A percentile compares a stretch with the other conserved stretches of the same genome.
Evolutionary conservation across 768 basidiomycete species (phyloP).

Genomic region (Rhodotorula paludigena): DNA sequence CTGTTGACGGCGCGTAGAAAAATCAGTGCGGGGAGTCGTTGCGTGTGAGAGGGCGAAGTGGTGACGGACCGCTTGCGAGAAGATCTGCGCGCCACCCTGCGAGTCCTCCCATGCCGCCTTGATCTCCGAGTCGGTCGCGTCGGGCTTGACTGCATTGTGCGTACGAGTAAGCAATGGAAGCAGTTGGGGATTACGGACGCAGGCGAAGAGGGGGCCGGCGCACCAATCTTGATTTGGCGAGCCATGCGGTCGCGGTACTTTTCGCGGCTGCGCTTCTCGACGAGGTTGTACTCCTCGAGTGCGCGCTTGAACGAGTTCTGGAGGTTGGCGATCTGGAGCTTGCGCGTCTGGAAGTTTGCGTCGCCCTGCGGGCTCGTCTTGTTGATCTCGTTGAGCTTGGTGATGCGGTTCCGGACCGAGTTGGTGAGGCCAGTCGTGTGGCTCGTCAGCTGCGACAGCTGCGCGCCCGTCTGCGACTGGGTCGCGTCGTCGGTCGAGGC

Average conservation of each 20-base stretch:
- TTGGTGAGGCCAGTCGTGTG: slow-evolving; percentile 46
- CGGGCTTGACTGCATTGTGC: slow-evolving; percentile 39
- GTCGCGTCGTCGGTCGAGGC: slow-evolving; percentile 44
- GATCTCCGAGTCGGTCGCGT: slow-evolving; percentile 43
- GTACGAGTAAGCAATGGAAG: background rate
- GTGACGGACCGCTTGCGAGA: slow-evolving; percentile 39
- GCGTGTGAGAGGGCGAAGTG: background rate
- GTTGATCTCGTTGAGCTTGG: slow-evolving; percentile 48
- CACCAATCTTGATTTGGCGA: slow-evolving; percentile 52
- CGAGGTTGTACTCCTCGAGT: slow-evolving; percentile 51
- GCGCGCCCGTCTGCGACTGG: slow-evolving; percentile 30
- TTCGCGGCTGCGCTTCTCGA: slow-evolving; percentile 52
- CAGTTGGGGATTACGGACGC: background rate
- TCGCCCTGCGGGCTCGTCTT: slow-evolving; percentile 45
- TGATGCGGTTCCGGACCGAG: slow-evolving; percentile 49
- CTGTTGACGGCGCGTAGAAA: slow-evolving; percentile 41
- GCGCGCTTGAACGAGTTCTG: slow-evolving; percentile 51
- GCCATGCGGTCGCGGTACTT: slow-evolving; percentile 52
- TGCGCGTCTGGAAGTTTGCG: slow-evolving; percentile 39
- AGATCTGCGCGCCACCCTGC: slow-evolving; percentile 39
- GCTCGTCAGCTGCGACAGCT: slow-evolving; percentile 40
- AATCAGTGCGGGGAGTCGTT: background rate
- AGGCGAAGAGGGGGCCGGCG: slow-evolving; percentile 6
- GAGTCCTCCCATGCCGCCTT: slow-evolving; percentile 38
- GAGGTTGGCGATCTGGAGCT: slow-evolving; percentile 47